Conservation (phyloP, 2,329 filamentous ascomycete species). For the Magnaporthales sp. region DNA sequence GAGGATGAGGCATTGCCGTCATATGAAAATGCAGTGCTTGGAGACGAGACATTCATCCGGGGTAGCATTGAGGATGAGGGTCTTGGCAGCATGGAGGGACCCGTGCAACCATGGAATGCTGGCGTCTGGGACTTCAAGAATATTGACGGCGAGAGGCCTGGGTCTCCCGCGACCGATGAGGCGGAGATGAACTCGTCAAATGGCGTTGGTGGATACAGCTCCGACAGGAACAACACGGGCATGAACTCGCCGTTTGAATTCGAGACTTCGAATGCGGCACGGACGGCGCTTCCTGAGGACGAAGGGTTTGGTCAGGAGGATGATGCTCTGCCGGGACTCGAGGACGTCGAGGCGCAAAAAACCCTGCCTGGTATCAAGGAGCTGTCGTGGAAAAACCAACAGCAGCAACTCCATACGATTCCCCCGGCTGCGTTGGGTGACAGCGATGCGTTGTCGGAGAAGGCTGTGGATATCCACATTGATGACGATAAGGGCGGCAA, state of each 20-base stretch:
- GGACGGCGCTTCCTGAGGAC: background rate
- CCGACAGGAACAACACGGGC: background rate
- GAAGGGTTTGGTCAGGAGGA: conserved; percentile 9
- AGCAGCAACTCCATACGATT: conserved; percentile 27
- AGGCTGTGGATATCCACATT: conserved; percentile 41
- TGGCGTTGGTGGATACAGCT: conserved; percentile 3
- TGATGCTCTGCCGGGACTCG: conserved; percentile 10
- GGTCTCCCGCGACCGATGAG: conserved; percentile 5
- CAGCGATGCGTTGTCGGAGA: conserved; percentile 29
- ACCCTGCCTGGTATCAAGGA: conserved; percentile 21
- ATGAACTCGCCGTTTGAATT: conserved; percentile 5
- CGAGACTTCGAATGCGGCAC: conserved; percentile 8
- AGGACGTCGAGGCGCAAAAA: conserved; percentile 14
- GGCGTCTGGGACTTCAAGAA: conserved; percentile 4
- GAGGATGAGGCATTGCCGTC: conserved; percentile 20
- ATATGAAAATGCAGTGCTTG: conserved; percentile 15
- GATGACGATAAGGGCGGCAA: conserved; percentile 26
- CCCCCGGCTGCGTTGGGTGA: conserved; percentile 21
- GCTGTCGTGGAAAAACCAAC: conserved; percentile 24
- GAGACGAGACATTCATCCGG: conserved; percentile 21
- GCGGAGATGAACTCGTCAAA: conserved; percentile 6
- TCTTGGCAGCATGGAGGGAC: conserved; percentile 1
- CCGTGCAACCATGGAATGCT: background rate
- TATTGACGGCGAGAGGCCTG: background rate
- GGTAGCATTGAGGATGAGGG: conserved; percentile 30